Base-by-base conservation (phyloP, 352 stramenopile species). In the Phytophthora quininea region DNA sequence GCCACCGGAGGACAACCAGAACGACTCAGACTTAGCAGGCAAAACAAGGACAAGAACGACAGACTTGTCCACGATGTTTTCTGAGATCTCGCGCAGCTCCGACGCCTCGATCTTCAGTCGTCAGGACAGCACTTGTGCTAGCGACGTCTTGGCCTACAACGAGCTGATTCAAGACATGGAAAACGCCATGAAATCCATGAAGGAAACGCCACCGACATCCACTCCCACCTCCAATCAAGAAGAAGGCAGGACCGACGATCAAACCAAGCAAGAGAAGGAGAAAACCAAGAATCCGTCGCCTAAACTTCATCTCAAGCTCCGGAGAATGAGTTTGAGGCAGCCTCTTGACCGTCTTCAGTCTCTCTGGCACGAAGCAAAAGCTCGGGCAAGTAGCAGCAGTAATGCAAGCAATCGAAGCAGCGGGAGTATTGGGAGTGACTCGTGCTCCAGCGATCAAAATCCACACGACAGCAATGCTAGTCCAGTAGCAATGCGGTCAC, bases 121-220 rank as follows among this genome's bases (percentile, higher is more conserved):
- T 1, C 62, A 84, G 14, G 69, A 74, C 15, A 89, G 80, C 56
- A 89, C 76, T 9, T 86, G 79, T 42, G 77, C 62, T 8, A 87
- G 78, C n/a, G 82, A 91, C 40, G 75, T 87, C 9, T 55, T 88
- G 38, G 71, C 66, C 1, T 91, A 88, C 64, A 91, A 89, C 52
- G 78, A 87, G 33, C 74, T 82, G 35, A 91, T 91, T 60, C 80
- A 84, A 54, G 70, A 86, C 29, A 81, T 91, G 74, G 82, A 91
- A 57, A 73, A 56, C 38, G 62, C 62, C 8, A 68, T 76, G 54
- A 71, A 53, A 19, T 63, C 57, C 7, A 68, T 65, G 57, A 55
- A 75, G 8, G 54, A 75, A 8, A 54, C 38, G 6, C 50, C 57
- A 10, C 47, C 64, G 60, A 32, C 48, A 27, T 8, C 54, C 6